phyloP scores from a whole-genome alignment of 2,329 filamentous ascomycete species.

The Penicillium sp. region DNA sequence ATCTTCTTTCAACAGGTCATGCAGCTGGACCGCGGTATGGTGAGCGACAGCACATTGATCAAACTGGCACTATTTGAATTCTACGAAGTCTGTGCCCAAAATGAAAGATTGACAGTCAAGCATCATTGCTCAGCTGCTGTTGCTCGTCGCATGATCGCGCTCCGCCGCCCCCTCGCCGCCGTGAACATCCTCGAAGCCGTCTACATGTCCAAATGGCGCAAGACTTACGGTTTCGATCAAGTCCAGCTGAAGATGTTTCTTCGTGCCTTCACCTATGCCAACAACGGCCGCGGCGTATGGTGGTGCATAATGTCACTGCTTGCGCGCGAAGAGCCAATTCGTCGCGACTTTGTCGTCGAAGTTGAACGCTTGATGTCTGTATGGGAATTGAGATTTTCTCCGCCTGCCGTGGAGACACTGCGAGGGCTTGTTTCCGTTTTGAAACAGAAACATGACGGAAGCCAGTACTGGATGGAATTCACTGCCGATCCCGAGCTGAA shows the following conservation, averaged over 20 bases:
- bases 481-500: not conserved
- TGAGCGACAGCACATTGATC: constrained; percentile 26
- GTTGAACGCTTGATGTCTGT: constrained; percentile 26
- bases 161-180: constrained; percentile 27
- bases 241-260: constrained; percentile 40
- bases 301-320: constrained; percentile 44
- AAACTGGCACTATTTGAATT: constrained; percentile 41
- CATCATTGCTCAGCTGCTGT: constrained; percentile 35
- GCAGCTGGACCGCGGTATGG: constrained; percentile 17
- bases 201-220: constrained; percentile 39
- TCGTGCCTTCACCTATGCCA: constrained; percentile 31
- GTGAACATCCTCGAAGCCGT: constrained; percentile 36
- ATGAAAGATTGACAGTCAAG: constrained; percentile 33
- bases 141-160: constrained; percentile 29
- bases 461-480: not conserved
- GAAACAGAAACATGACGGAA: not conserved
- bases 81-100: constrained; percentile 38
- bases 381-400: constrained; percentile 7
- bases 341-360: constrained; percentile 35
- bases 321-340: constrained; percentile 31
- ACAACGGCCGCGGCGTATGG: constrained; percentile 37
- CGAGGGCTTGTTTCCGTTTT: not conserved
- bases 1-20: constrained; percentile 38
- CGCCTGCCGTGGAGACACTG: not conserved
- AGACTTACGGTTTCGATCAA: constrained; percentile 34